Base-by-base conservation (phyloP, 148 eudicot species). In the Camellia japonica region DNA sequence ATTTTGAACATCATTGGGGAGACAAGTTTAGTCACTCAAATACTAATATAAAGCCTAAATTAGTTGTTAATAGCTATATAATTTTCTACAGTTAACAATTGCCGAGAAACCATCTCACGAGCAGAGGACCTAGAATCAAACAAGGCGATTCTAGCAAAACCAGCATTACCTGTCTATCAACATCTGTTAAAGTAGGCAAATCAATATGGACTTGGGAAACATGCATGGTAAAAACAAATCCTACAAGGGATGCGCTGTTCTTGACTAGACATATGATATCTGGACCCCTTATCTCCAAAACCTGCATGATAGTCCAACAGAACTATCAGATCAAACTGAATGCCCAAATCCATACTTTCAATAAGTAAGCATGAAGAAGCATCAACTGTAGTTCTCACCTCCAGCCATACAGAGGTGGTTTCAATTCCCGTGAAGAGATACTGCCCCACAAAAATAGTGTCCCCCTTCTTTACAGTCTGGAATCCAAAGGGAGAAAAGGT, bases 401-500 rank as follows among this genome's bases (percentile, higher is more conserved):
- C 93, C 78, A 90, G 88, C 93, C 91, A 90, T 60, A 88, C 90
- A 3, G 93, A 90, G 6, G 93, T 82, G 69, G 87, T 80, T 87
- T 90, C 93, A 74, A 86, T 88, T 87, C 93, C 93, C 6, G 93
- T 88, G 78, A 85, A 87, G 71, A 90, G 90, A 83, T 90, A 90
- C 71, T 87, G 86, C 76, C 93, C 93, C 23, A 90, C 79, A 75
- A 90, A 90, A 41, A 84, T 80, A 68, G 91, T 90, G 55, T 88
- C 88, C 7, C 91, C 93, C 76, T 79, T 85, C 71, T 84, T 88
- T 58, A 87, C 93, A 46, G 79, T 79, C 93, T 90, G 86, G 11
- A 78, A 74, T 15, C n/a, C 58, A 43, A 4, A 79, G 12, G 41
- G 61, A 76, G 9, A 75, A 74, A 49, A 54, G 12, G 41, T 74